Evolutionary conservation across 495 filamentous ascomycete species (phyloP), one percentile per base, ranked within the genome.

Genomic region (Hypoxylon fragiforme): DNA sequence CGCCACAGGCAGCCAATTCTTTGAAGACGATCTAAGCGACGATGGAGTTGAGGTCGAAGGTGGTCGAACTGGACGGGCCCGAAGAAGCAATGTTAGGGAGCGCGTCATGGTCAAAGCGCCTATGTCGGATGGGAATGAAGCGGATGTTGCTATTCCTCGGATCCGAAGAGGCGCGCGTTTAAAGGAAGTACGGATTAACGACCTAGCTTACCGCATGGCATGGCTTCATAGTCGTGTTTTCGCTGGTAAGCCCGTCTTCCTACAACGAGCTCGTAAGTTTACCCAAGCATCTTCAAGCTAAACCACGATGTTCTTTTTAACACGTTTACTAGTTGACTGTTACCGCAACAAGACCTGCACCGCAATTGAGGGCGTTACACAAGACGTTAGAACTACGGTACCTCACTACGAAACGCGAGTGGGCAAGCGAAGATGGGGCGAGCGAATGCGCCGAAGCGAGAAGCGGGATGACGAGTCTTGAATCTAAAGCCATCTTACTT

Each of bases 151-250:
- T 0, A 85, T 92, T 15, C 92, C 92, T 15, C 77, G 83, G 35
- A 79, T 91, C 56, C 83, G 83, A 14, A 79, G 78, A 45, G 72
- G 76, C 34, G 80, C 82, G 43, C 82, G 88, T 40, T 81, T 75
- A 34, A 92, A 90, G 71, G 92, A 98, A 66, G 81, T 91, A 3
- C 75, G 87, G 40, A 67, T 98, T 56, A 98, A 98, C 63, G 91
- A 97, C 64, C 68, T 97, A 39, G 94, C 91, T 0, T 97, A 95
- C 64, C 82, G 92, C 12, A 95, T 98, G 85, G 89, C 87, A 35
- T 98, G 94, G 94, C 83, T 88, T 41, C 92, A 96, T 71, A 91
- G 90, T 66, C 79, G 92, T 36, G 85, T 90, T 1, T 97, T 97
- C 73, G 81, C 89, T 12, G 87, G 84, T 3, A 79, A 90, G 62